These are phyloP conservation scores for bread wheat (Triticum aestivum) DNA, from an alignment of 176 grass and related monocot genomes.

Conservation along the genomic window DNA sequence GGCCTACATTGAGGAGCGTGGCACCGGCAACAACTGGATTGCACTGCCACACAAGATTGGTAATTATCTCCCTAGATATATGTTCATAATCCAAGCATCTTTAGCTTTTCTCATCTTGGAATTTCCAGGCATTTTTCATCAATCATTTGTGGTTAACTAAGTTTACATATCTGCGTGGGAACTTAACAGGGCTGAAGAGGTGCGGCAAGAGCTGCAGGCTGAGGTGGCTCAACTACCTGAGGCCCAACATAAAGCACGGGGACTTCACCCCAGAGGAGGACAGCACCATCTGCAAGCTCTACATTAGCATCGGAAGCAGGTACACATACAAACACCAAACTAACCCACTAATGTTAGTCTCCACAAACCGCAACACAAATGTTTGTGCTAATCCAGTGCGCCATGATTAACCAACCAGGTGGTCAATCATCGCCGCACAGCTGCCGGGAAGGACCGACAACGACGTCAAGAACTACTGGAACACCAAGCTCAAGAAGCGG, in stretches of 20 bases:
- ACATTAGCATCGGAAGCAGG: conserved; percentile 99
- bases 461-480: conserved; percentile 98
- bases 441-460: conserved; percentile 94
- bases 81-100: too few relatives aligned
- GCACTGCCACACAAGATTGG: conserved; percentile 82
- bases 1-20: conserved; percentile 83
- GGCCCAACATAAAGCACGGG: conserved; percentile 95
- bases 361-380: neutral
- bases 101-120: too few relatives aligned
- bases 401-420: conserved; percentile 46
- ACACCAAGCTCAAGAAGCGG: conserved; percentile 94
- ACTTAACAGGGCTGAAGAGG: conserved; percentile 69
- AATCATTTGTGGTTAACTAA: neutral
- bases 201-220: conserved; percentile 96
- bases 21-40: conserved; percentile 88
- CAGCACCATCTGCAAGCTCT: conserved; percentile 83
- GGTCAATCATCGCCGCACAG: conserved; percentile 96
- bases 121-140: neutral
- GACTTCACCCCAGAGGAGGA: conserved; percentile 93
- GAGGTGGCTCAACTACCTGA: conserved; percentile 99
- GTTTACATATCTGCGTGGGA: neutral
- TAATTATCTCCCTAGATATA: neutral
- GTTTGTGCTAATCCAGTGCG: neutral
- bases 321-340: neutral
- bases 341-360: neutral